Base-by-base conservation (phyloP, 2,329 filamentous ascomycete genomes). In the Colletotrichum spaethianum region DNA sequence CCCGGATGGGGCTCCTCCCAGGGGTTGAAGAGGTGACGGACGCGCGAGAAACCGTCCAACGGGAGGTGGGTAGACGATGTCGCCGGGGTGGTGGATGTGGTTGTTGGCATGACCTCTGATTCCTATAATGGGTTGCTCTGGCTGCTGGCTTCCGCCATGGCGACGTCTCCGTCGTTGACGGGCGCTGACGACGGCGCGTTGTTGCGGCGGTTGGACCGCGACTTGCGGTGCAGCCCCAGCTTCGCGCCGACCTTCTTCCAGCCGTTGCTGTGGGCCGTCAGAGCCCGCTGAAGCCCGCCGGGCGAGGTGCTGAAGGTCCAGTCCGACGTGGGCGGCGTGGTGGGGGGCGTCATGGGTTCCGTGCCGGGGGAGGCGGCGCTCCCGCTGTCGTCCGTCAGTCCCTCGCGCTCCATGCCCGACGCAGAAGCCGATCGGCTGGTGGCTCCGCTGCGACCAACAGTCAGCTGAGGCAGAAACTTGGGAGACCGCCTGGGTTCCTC, bases 271-370 rank as follows among this genome's bases (percentile, higher is more conserved):
- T 88, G 86, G 2, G 86, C 86, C 44, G 86, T 86, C 61, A 89
- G 84, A 18, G 88, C 87, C 67, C 87, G 84, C 60, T 89, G 87
- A 28, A 90, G 80, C 18, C 85, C 84, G n/a, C 85, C 86, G 0
- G 88, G 87, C 6, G 88, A 88, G 1, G 85, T 80, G 73, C 82
- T 82, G 74, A 89, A 87, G 4, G 82, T 79, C 82, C 86, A 90
- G 73, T 91, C 88, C 0, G 89, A 87, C 1, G 87, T 89, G 0
- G 93, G 92, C 42, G 93, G 92, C 3, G 91, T 93, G 2, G 89
- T 93, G 1, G 93, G 93, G 0, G 93, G 93, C 4, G 93, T 95
- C 85, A 94, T 91, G 3, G 87, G 92, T 77, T 92, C 92, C 72
- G 86, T 83, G 33, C 82, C 79, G 42, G 89, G 85, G 63, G 90